Percentiles rank a stretch among this genome's conserved stretches.
Conservation (phyloP, 108 stramenopile genomes). For the Cyclotella kingstonii region DNA sequence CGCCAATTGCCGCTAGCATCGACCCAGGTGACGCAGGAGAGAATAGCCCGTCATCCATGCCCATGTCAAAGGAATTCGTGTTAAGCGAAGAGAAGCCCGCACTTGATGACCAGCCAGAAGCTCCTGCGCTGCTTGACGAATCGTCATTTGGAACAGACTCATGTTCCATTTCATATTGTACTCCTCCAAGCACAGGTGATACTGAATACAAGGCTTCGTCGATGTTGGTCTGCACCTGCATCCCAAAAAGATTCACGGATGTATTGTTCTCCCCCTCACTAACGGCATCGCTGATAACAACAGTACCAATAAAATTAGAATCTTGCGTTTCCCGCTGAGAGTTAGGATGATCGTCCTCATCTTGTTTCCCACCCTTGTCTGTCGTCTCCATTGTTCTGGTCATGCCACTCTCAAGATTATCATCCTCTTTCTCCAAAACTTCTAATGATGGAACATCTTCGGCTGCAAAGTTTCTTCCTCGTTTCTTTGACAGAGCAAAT, state of each 20-base stretch:
- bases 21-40: slow-evolving; percentile 3
- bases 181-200: no score
- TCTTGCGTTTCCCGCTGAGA: no score
- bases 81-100: slow-evolving; percentile 29
- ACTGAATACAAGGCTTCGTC: no score
- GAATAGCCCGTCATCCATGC: slow-evolving; percentile 15
- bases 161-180: neutral
- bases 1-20: slow-evolving; percentile 15
- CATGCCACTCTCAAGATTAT: slow-evolving; percentile 25
- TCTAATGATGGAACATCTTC: slow-evolving; percentile 15
- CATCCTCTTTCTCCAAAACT: slow-evolving; percentile 7
- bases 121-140: slow-evolving; percentile 25
- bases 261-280: no score
- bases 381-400: no score
- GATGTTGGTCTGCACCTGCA: no score
- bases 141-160: slow-evolving; percentile 6
- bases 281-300: no score
- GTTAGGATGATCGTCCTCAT: no score
- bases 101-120: slow-evolving; percentile 36
- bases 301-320: no score
- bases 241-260: no score
- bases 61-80: slow-evolving; percentile 25
- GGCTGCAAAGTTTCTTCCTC: no score
- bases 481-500: neutral
- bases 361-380: no score